Conservation (phyloP, 108 stramenopile species). For the Mediolabrus comicus region DNA sequence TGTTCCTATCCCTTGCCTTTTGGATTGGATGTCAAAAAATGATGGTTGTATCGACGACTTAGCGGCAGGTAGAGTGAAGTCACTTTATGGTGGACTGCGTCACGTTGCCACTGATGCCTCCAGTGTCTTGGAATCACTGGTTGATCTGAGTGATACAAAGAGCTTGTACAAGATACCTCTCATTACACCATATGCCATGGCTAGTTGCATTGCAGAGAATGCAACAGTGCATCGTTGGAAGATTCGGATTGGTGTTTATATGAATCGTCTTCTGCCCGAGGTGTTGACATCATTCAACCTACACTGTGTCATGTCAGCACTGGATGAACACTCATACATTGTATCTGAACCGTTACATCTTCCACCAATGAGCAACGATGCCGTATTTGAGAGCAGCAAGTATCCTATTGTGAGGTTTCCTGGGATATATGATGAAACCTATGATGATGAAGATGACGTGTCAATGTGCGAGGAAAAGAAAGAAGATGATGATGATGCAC, state of each 20-base stretch:
- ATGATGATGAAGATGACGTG: neutral
- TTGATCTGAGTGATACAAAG: constrained; percentile 16
- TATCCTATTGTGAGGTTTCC: constrained; percentile 19
- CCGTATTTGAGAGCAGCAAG: constrained; percentile 19
- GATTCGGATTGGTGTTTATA: constrained; percentile 44
- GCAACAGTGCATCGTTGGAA: neutral
- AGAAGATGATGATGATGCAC: neutral
- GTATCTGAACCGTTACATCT: constrained; percentile 15
- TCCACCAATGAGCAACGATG: constrained; percentile 15
- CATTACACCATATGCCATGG: constrained; percentile 25
- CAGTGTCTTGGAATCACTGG: constrained; percentile 27
- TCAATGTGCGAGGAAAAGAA: too few species aligned
- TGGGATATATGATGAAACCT: neutral
- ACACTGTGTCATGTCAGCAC: constrained; percentile 44
- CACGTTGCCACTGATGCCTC: constrained; percentile 20
- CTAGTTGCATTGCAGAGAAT: neutral
- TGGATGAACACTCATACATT: constrained; percentile 32
- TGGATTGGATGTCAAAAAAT: neutral
- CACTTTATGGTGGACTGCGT: constrained; percentile 26
- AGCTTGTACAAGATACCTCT: constrained; percentile 35
- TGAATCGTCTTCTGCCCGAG: constrained; percentile 43
- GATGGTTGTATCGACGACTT: neutral
- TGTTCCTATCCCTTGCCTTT: constrained; percentile 2
- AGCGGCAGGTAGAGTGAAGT: constrained; percentile 4
- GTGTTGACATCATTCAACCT: constrained; percentile 25